Percentiles rank a stretch among this genome's conserved stretches.
Conservation (phyloP, 345 rosid species). For the Zanthoxylum bungeanum region DNA sequence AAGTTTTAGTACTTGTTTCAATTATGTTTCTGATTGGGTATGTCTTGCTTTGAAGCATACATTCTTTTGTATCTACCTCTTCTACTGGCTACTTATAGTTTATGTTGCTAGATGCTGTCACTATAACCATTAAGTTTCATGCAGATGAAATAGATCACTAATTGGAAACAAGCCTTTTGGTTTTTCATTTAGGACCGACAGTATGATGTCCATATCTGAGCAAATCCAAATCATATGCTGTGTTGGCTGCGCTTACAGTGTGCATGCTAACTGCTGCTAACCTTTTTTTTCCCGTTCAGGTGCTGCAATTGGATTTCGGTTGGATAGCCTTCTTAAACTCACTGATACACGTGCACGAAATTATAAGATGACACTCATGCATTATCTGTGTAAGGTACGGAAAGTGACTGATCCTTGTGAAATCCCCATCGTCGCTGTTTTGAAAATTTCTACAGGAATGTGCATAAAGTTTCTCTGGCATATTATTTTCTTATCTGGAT, state of each 20-base stretch:
- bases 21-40: too few relatives aligned
- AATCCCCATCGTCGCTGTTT: neutral
- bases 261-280: neutral
- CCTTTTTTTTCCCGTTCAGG: slow-evolving; percentile 53
- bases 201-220: neutral
- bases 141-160: neutral
- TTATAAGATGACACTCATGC: slow-evolving; percentile 94
- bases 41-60: too few relatives aligned
- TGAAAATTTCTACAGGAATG: neutral
- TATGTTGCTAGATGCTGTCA: neutral
- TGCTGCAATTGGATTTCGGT: slow-evolving; percentile 81
- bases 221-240: neutral
- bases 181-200: neutral
- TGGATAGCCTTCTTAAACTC: slow-evolving; percentile 95
- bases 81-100: too few relatives aligned
- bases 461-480: neutral
- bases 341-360: slow-evolving; percentile 87
- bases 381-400: slow-evolving; percentile 91
- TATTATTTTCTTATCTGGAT: neutral
- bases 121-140: neutral
- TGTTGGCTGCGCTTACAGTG: neutral
- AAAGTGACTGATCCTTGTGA: slow-evolving; percentile 3
- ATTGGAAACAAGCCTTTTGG: neutral
- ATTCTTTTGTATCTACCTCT: too few relatives aligned
- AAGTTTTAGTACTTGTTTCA: too few relatives aligned